phyloP scores from a whole-genome alignment of 306 rosid genomes.

The Vigna trinervia region DNA sequence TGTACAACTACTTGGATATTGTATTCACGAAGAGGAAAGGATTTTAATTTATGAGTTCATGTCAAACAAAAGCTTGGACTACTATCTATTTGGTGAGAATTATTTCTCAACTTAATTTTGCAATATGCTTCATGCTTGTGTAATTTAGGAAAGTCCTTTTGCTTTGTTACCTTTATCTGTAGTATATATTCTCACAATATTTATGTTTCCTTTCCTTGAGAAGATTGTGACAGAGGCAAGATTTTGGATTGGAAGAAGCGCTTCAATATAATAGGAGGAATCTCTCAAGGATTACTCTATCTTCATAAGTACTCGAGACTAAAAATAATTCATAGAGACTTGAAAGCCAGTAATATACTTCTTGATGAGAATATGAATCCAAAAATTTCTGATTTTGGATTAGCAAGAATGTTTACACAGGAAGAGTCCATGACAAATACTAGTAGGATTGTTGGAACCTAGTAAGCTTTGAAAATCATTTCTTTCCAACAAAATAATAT shows the following conservation, averaged over 20 bases:
- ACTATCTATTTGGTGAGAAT: slow-evolving; percentile 42
- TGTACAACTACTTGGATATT: slow-evolving; percentile 35
- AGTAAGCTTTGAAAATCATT: too few relatives aligned
- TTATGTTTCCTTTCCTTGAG: too few relatives aligned
- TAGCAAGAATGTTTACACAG: neutral
- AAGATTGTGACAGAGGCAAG: neutral
- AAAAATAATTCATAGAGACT: neutral
- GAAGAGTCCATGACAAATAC: neutral
- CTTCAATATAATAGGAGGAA: neutral
- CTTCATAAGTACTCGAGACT: neutral
- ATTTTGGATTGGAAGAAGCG: neutral
- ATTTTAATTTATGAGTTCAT: slow-evolving; percentile 43
- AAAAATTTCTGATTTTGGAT: neutral
- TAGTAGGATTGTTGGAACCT: slow-evolving; percentile 32
- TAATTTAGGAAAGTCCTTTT: too few relatives aligned
- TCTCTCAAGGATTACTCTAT: neutral
- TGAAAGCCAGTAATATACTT: neutral
- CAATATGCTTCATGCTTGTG: too few relatives aligned
- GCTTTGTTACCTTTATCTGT: too few relatives aligned
- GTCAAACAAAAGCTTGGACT: slow-evolving; percentile 47
- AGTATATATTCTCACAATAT: too few relatives aligned
- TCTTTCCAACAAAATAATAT: too few relatives aligned
- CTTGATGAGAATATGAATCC: neutral
- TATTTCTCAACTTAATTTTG: too few relatives aligned
- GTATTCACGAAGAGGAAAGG: slow-evolving; percentile 40